A percentile compares a stretch with the other conserved stretches of the same genome.
Conservation (phyloP, 495 filamentous ascomycete species). For the Aspergillus olivimuriae region DNA sequence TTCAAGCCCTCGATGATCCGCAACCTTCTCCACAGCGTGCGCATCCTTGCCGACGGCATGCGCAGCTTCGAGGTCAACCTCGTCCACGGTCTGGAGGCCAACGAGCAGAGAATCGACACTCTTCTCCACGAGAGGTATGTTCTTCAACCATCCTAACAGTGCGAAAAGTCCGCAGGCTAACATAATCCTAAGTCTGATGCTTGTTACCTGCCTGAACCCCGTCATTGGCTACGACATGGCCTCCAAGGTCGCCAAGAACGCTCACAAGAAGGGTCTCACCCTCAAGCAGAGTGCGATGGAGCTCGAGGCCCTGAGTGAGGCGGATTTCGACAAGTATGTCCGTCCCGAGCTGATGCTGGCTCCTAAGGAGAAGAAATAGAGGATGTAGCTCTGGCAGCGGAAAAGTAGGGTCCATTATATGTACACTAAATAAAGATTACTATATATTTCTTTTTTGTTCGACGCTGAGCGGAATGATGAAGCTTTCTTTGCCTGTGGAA, state of each 20-base stretch:
- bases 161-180: constrained; percentile 10
- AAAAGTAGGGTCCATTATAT: not conserved
- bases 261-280: constrained; percentile 94
- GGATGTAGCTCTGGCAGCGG: not conserved
- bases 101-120: constrained; percentile 80
- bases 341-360: constrained; percentile 95
- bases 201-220: constrained; percentile 97
- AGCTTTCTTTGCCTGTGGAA: too few relatives aligned
- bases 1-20: constrained; percentile 97
- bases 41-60: constrained; percentile 89
- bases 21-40: constrained; percentile 85
- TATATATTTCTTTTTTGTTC: not conserved
- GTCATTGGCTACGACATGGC: constrained; percentile 99
- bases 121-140: constrained; percentile 79
- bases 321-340: constrained; percentile 88
- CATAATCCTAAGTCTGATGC: constrained; percentile 68
- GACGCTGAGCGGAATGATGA: not conserved
- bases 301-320: constrained; percentile 79
- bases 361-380: constrained; percentile 57
- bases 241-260: constrained; percentile 97
- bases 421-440: not conserved
- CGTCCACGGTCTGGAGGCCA: constrained; percentile 81
- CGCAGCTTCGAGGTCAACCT: constrained; percentile 89
- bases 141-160: constrained; percentile 1
- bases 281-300: constrained; percentile 93